These are phyloP conservation scores for Sclerotinia nivalis DNA, from an alignment of 2,329 filamentous ascomycete species.

Conservation along the genomic window DNA sequence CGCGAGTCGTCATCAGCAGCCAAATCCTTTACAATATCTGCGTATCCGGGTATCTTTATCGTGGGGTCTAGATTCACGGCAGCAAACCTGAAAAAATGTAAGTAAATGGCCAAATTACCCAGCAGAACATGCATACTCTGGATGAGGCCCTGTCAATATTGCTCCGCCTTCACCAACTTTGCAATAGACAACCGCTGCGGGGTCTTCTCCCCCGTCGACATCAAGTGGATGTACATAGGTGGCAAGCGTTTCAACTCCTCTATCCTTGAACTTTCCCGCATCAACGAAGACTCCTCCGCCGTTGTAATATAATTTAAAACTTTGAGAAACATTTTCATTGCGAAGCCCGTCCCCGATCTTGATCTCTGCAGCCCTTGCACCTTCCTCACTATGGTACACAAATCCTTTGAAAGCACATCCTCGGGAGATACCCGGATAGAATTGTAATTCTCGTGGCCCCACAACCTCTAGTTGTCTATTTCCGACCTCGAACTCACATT, in stretches of 20 bases:
- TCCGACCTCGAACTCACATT: constrained; percentile 91
- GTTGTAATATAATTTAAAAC: constrained; percentile 84
- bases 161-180: constrained; percentile 78
- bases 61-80: constrained; percentile 72
- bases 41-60: constrained; percentile 67
- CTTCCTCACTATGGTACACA: constrained; percentile 83
- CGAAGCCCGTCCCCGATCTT: constrained; percentile 61
- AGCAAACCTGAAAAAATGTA: constrained; percentile 66
- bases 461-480: constrained; percentile 80
- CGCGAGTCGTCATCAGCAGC: constrained; percentile 68
- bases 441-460: constrained; percentile 79
- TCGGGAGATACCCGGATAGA: constrained; percentile 84
- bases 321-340: constrained; percentile 54
- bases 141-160: constrained; percentile 84
- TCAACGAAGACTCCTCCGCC: constrained; percentile 93
- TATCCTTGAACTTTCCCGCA: constrained; percentile 59
- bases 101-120: neutral
- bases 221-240: constrained; percentile 73
- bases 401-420: constrained; percentile 89
- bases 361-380: constrained; percentile 71
- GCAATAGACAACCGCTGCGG: constrained; percentile 81
- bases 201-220: constrained; percentile 74
- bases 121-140: constrained; percentile 65
- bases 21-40: constrained; percentile 66
- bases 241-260: constrained; percentile 78